Conservation (phyloP, 495 filamentous ascomycete genomes). For the Aspergillus avenaceus region DNA sequence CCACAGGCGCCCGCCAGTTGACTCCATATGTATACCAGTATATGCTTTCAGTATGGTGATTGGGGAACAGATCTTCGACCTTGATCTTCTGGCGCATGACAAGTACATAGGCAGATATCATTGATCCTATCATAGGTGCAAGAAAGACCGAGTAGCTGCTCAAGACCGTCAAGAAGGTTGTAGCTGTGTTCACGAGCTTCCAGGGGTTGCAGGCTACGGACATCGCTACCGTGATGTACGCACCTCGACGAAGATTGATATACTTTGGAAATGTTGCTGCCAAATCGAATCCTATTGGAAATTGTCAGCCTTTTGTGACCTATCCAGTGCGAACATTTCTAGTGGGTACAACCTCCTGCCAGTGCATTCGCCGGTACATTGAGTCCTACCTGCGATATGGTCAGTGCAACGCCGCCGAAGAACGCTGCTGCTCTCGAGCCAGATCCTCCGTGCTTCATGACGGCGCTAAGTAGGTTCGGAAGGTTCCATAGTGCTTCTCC, state of each 20-base stretch:
- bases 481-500: slow-evolving; percentile 39
- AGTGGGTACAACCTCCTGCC: slow-evolving; percentile 25
- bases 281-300: slow-evolving; percentile 29
- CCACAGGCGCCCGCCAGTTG: slow-evolving; percentile 40
- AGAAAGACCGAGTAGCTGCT: slow-evolving; percentile 48
- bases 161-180: slow-evolving; percentile 45
- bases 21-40: slow-evolving; percentile 39
- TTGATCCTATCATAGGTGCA: slow-evolving; percentile 37
- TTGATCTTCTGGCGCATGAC: slow-evolving; percentile 33
- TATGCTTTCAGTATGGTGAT: slow-evolving; percentile 21
- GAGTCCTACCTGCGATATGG: slow-evolving; percentile 28
- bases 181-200: slow-evolving; percentile 46
- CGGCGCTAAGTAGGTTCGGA: slow-evolving; percentile 30
- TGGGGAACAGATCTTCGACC: slow-evolving; percentile 34
- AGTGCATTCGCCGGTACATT: slow-evolving; percentile 35
- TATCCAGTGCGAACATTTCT: no score
- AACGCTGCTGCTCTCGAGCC: slow-evolving; percentile 36
- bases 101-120: slow-evolving; percentile 23
- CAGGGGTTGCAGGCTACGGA: slow-evolving; percentile 48
- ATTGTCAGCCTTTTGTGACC: no score
- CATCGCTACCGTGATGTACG: slow-evolving; percentile 37
- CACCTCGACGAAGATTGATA: slow-evolving; percentile 48
- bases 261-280: slow-evolving; percentile 42
- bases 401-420: slow-evolving; percentile 39
- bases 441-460: slow-evolving; percentile 23